Base-by-base conservation (phyloP, 345 rosid genomes). In the Boechera stricta region DNA sequence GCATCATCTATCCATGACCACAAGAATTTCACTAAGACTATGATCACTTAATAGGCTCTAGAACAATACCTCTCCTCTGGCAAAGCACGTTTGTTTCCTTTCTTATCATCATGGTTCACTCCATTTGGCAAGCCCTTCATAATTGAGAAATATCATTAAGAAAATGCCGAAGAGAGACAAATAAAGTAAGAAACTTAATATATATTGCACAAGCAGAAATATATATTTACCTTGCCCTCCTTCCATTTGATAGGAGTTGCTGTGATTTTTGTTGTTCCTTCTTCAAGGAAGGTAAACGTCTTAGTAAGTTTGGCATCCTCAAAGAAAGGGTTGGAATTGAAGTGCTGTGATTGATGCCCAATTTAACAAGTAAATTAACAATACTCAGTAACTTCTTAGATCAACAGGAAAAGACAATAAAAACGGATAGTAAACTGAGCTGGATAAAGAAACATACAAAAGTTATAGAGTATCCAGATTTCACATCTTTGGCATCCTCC, bases 161-260 rank as follows among this genome's bases (percentile, higher is more conserved):
- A 49, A 70, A 44, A 82, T 13, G 41, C 11, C 24, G 4, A 35
- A 56, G 36, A 51, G 35, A 31, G 64, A 62, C 6, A 73, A 4
- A 58, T 2, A 55, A 45, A 38, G 15, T 16, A 16, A 55, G 36
- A 35, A 39, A 24, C 13, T 32, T 32, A 9, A 9, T 38, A 68
- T 38, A 68, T 26, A 4, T 51, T 52, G 26, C 42, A 39, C 31
- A 42, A 31, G 28, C 8, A 48, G 8, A 64, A 21, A 26, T 10
- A 13, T 38, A 53, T 26, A 0, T 69, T 60, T 80, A 94, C 99
- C 94, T 82, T 87, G 71, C 98, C 96, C 74, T 88, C 94, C 72
- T 92, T 94, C 98, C 99, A 94, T 68, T 85, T 94, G 62, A 92
- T 94, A 48, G 86, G 70, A 10, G 99, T 92, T 21, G 93, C 87